These are phyloP conservation scores for Lipomyces yamanashiensis DNA, from an alignment of 805 yeast species.

Conservation along the genomic window DNA sequence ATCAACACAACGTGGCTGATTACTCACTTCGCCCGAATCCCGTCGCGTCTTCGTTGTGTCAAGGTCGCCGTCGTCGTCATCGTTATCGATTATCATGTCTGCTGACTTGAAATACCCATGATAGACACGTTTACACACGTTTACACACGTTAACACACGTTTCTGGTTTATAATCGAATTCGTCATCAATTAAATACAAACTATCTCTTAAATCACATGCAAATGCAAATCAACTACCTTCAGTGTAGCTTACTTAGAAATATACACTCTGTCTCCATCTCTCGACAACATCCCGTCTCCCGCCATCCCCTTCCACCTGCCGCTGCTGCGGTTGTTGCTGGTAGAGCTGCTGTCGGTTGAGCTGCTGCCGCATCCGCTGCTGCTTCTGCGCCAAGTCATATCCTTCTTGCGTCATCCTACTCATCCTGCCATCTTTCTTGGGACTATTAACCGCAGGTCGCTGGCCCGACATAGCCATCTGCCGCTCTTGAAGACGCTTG, in stretches of 20 bases:
- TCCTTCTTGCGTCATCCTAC: constrained; percentile 25
- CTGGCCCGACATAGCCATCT: constrained; percentile 1
- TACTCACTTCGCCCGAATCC: too few species aligned
- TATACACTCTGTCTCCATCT: constrained; percentile 28
- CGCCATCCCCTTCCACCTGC: not conserved
- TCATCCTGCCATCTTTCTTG: not conserved
- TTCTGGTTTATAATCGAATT: too few species aligned
- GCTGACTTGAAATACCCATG: too few species aligned
- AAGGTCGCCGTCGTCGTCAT: too few species aligned
- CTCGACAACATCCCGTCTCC: constrained; percentile 23
- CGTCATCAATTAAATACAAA: too few species aligned
- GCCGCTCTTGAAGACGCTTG: constrained; percentile 17
- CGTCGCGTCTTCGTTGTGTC: too few species aligned
- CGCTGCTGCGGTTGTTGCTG: not conserved
- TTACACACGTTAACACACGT: too few species aligned
- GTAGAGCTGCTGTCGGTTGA: not conserved
- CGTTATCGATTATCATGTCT: too few species aligned
- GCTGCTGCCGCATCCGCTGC: constrained; percentile 6
- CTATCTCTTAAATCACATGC: too few species aligned
- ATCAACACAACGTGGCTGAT: too few species aligned
- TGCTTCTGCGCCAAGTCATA: constrained; percentile 12
- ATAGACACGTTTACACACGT: too few species aligned
- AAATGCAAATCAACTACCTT: not conserved
- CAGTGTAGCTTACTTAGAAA: not conserved
- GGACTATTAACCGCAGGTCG: not conserved